Evolutionary conservation across 2,329 filamentous ascomycete species (phyloP).

Genomic region (Trichoderma arundinaceum): DNA sequence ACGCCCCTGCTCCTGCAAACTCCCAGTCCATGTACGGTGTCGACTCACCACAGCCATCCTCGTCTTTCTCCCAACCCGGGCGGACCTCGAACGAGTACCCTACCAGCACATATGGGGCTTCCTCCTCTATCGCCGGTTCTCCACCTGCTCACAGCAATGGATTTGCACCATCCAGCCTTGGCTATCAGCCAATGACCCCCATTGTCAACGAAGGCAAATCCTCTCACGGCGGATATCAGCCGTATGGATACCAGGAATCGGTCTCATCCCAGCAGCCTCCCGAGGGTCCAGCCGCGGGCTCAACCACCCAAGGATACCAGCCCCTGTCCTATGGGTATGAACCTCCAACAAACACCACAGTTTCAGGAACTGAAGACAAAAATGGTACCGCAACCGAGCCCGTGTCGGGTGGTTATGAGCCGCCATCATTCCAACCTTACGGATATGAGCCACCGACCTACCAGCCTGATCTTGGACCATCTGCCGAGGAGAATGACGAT

Average conservation of each 20-base stretch:
- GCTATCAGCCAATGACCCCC: conserved; percentile 39
- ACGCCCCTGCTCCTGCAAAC: conserved; percentile 39
- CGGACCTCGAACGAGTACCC: conserved; percentile 42
- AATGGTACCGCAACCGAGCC: conserved; percentile 38
- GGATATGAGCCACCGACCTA: conserved; percentile 64
- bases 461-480: conserved; percentile 55
- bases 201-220: conserved; percentile 23
- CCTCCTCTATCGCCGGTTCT: conserved; percentile 37
- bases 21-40: conserved; percentile 42
- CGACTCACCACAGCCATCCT: conserved; percentile 59
- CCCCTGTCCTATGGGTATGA: conserved; percentile 56
- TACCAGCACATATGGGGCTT: conserved; percentile 46
- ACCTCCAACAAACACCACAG: conserved; percentile 49
- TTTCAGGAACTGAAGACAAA: conserved; percentile 32
- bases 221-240: conserved; percentile 39
- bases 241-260: conserved; percentile 36
- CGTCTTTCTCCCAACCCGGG: conserved; percentile 36
- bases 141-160: conserved; percentile 32
- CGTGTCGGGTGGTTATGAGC: conserved; percentile 59
- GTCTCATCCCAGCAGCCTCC: background rate
- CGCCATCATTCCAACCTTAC: conserved; percentile 66
- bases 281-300: conserved; percentile 25
- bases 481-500: conserved; percentile 50
- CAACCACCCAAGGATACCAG: conserved; percentile 49
- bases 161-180: conserved; percentile 35